Percentiles rank a stretch among this genome's conserved stretches.
These are phyloP conservation scores for Gossypium bickii DNA, from an alignment of 345 rosid species.

Conservation along the genomic window DNA sequence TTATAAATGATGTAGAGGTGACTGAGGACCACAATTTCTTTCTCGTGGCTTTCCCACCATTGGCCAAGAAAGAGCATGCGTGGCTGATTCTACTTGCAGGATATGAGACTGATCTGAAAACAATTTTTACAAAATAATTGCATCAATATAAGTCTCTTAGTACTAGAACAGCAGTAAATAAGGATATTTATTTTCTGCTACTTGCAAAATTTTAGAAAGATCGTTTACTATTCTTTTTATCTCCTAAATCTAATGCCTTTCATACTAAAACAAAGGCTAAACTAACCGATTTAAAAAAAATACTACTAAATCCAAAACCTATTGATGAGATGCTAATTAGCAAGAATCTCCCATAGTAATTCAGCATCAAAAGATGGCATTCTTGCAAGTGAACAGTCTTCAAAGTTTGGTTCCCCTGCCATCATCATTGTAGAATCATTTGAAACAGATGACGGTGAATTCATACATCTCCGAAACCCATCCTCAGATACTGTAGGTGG, in stretches of 20 bases:
- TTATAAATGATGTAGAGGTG: not conserved
- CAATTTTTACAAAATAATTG: not conserved
- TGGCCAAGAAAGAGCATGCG: not conserved
- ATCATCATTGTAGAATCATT: slow-evolving; percentile 25
- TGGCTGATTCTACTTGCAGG: not conserved
- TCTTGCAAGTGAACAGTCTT: slow-evolving; percentile 61
- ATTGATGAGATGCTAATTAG: slow-evolving; percentile 36
- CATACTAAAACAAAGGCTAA: slow-evolving; percentile 17
- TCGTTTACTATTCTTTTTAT: too few relatives aligned
- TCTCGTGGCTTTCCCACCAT: not conserved
- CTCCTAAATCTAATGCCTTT: not conserved
- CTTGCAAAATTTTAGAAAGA: too few relatives aligned
- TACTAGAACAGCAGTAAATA: too few relatives aligned
- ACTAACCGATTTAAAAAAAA: not conserved
- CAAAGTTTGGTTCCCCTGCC: slow-evolving; percentile 37
- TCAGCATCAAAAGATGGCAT: slow-evolving; percentile 93
- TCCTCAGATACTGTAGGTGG: slow-evolving; percentile 36
- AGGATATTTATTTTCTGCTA: too few relatives aligned
- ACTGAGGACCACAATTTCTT: not conserved
- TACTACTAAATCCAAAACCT: not conserved
- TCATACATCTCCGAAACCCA: slow-evolving; percentile 46
- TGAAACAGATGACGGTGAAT: slow-evolving; percentile 44
- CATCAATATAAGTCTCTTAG: too few relatives aligned
- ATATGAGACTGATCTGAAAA: not conserved
- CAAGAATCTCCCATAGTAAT: slow-evolving; percentile 88